Evolutionary conservation across 345 rosid genomes (phyloP).

Genomic region (Citrus medica): DNA sequence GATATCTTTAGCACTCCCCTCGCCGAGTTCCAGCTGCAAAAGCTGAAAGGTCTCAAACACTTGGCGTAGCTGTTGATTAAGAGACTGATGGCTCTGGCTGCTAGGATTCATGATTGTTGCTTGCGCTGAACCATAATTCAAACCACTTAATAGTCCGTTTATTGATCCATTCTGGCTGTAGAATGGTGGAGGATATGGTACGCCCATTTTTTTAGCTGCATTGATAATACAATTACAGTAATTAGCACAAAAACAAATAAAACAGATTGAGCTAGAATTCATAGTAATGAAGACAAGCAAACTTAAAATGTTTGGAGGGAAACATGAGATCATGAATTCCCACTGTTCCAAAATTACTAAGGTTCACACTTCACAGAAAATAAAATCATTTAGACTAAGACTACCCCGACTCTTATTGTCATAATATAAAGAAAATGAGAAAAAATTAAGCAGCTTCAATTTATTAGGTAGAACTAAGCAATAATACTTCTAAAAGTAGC

Average conservation of each 20-base stretch:
- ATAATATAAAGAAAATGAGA: background rate
- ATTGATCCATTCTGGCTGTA: slow-evolving; percentile 51
- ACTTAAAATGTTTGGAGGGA: background rate
- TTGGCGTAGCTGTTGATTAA: slow-evolving; percentile 62
- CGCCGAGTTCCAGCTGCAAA: slow-evolving; percentile 42
- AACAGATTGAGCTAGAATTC: background rate
- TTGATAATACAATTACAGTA: background rate
- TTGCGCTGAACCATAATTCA: slow-evolving; percentile 57
- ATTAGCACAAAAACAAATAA: background rate
- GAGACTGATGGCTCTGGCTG: slow-evolving; percentile 47
- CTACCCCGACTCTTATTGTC: background rate
- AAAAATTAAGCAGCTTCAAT: background rate
- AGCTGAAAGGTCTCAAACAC: slow-evolving; percentile 56
- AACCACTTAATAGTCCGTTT: slow-evolving; percentile 32
- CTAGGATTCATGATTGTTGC: slow-evolving; percentile 50
- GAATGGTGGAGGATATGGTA: slow-evolving; percentile 36
- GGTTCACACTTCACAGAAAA: background rate
- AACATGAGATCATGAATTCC: background rate
- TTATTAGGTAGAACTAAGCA: background rate
- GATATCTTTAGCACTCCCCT: slow-evolving; percentile 22
- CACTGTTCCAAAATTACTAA: background rate
- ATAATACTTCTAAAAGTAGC: background rate
- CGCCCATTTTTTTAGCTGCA: slow-evolving; percentile 56
- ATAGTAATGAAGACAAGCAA: background rate
- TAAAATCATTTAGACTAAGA: background rate